Conservation (phyloP, 2,329 filamentous ascomycete species). For the Hypoxylon sp. region DNA sequence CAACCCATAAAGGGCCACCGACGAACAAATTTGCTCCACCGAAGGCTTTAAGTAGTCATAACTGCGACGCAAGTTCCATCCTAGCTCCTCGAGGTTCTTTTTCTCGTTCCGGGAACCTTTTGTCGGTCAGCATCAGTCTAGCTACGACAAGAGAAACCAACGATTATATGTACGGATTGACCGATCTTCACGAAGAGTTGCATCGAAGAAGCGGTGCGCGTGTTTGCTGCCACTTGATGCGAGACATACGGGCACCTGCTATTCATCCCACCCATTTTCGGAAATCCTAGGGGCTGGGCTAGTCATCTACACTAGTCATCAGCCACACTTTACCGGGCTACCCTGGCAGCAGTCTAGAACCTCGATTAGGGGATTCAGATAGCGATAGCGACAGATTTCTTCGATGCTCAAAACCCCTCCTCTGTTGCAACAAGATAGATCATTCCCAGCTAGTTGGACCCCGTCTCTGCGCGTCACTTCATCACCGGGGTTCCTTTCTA, state of each 20-base stretch:
- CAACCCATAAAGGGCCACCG: conserved; percentile 44
- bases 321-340: conserved; percentile 38
- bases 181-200: conserved; percentile 40
- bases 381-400: conserved; percentile 30
- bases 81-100: conserved; percentile 27
- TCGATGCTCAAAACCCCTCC: conserved; percentile 24
- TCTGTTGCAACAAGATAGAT: conserved; percentile 39
- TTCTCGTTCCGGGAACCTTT: conserved; percentile 17
- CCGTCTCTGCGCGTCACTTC: conserved; percentile 43
- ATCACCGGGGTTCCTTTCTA: conserved; percentile 39
- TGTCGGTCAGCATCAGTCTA: conserved; percentile 37
- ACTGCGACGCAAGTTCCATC: conserved; percentile 33
- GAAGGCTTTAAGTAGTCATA: conserved; percentile 42
- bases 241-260: conserved; percentile 44
- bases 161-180: conserved; percentile 39
- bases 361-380: conserved; percentile 35
- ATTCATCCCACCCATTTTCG: conserved; percentile 40
- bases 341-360: conserved; percentile 37
- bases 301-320: conserved; percentile 20
- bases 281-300: conserved; percentile 37
- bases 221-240: conserved; percentile 44
- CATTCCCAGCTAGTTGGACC: conserved; percentile 45
- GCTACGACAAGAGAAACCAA: conserved; percentile 16
- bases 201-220: conserved; percentile 39
- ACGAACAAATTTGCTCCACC: conserved; percentile 43